These are phyloP conservation scores for Hypoxylon fragiforme DNA, from an alignment of 495 filamentous ascomycete genomes.

Conservation along the genomic window DNA sequence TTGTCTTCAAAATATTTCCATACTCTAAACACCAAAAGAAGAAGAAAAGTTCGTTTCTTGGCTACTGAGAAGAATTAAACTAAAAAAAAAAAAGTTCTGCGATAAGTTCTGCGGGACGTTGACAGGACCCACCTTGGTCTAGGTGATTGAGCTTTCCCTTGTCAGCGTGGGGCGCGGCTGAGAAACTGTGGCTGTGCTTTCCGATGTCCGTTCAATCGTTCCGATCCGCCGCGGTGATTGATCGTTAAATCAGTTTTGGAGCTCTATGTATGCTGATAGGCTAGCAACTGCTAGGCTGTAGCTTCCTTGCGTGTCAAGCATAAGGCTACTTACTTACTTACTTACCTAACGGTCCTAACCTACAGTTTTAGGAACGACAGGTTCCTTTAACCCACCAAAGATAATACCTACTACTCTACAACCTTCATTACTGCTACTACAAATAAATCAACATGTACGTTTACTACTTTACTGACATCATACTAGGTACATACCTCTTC, in stretches of 20 bases:
- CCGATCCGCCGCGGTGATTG: not conserved
- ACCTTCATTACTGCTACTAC: slow-evolving; percentile 1
- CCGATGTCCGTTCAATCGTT: slow-evolving; percentile 22
- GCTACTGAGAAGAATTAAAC: too few species aligned
- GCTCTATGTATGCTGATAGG: slow-evolving; percentile 12
- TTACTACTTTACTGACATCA: too few species aligned
- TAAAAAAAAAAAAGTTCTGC: slow-evolving; percentile 29
- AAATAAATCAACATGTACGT: slow-evolving; percentile 41
- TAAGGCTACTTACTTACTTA: too few species aligned
- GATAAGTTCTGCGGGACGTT: slow-evolving; percentile 23
- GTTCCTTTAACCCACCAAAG: slow-evolving; percentile 12
- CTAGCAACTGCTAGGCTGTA: slow-evolving; percentile 41
- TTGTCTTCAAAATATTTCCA: slow-evolving; percentile 26
- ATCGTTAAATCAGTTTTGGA: not conserved
- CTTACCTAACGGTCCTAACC: too few species aligned
- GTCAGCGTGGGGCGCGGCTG: slow-evolving; percentile 22
- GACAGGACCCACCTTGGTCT: slow-evolving; percentile 11
- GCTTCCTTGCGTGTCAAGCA: slow-evolving; percentile 45
- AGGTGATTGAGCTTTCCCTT: not conserved
- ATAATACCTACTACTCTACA: slow-evolving; percentile 5
- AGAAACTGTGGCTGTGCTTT: slow-evolving; percentile 25
- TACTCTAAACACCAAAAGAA: slow-evolving; percentile 23
- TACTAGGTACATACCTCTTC: not conserved
- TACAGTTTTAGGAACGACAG: slow-evolving; percentile 19
- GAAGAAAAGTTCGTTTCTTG: too few species aligned